Evolutionary conservation across 495 filamentous ascomycete species (phyloP).

Genomic region (Aspergillus kassunensis): DNA sequence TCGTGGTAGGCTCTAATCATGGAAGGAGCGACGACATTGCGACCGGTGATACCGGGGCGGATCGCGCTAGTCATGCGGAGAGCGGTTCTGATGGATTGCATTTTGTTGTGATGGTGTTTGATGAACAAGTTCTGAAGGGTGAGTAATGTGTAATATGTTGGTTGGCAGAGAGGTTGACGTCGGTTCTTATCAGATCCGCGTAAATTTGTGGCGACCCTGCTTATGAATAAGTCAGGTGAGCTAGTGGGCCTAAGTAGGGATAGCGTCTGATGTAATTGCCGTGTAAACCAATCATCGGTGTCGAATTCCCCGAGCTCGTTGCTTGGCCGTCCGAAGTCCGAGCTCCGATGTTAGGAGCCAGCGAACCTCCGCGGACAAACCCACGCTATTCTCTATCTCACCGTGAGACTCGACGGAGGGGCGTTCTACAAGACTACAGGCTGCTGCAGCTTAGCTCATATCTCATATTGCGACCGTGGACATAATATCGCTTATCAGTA

Average conservation of each 20-base stretch:
- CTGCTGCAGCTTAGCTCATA: no score
- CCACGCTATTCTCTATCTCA: no score
- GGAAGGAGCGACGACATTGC: slow-evolving; percentile 11
- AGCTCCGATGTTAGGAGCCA: slow-evolving; percentile 3
- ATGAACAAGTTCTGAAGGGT: neutral
- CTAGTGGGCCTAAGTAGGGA: neutral
- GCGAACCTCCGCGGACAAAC: neutral
- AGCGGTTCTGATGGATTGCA: slow-evolving; percentile 15
- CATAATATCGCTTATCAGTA: neutral
- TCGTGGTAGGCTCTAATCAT: slow-evolving; percentile 16
- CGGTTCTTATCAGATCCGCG: slow-evolving; percentile 13
- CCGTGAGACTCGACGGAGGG: no score
- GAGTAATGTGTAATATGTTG: neutral
- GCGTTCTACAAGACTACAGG: no score
- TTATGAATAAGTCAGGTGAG: slow-evolving; percentile 14
- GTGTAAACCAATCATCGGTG: neutral
- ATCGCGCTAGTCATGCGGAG: slow-evolving; percentile 10
- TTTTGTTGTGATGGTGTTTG: slow-evolving; percentile 4
- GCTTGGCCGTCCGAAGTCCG: slow-evolving; percentile 8
- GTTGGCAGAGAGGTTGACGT: slow-evolving; percentile 15
- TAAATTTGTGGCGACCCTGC: slow-evolving; percentile 12
- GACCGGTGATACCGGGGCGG: slow-evolving; percentile 11
- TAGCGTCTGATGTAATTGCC: neutral
- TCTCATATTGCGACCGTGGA: no score
- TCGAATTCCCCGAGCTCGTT: slow-evolving; percentile 2